Evolutionary conservation across 805 yeast genomes (phyloP), one percentile per base, ranked within the genome.

Genomic region (Yarrowia porcina): DNA sequence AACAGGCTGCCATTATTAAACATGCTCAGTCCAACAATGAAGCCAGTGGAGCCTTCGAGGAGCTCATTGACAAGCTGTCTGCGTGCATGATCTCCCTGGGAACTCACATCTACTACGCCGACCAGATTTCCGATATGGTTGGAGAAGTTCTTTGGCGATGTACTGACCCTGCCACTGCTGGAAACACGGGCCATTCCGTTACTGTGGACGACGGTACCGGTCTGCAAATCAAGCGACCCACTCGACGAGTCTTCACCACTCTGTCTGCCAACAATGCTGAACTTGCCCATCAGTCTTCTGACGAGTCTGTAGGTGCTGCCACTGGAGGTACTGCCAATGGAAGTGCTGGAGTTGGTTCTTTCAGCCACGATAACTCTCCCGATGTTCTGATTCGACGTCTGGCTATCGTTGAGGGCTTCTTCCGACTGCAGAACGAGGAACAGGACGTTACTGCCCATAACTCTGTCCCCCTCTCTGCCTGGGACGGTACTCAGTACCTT

Each of bases 81-180:
- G 75, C 76, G 21, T 83, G 91, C 25, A 82, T 92, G 62, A 83
- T 86, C 64, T 85, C 87, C 64, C 78, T 93, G 61, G 85, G 91
- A 1, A 81, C 83, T 2, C 96, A 91, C 71, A 82, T 86, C 12
- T 91, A 91, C 69, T 93, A 93, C 72, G 86, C 86, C 65, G 96
- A 90, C 67, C 99, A 94, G 73, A 83, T 88, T 5, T 81, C 86
- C 15, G 97, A 92, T 71, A 86, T 93, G 77, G 77, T 91, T 18
- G 82, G 83, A 28, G 96, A 88, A 64, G 76, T 91, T 13, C 66
- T 77, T 27, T 45, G 64, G n/a, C 64, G 69, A 39, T 68, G 75
- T 60, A 64, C 69, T 2, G 38, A 56, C n/a, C 62, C 56, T 20
- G 23, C 41, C 11, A 30, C 66, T 13, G 52, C 62, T 3, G 66